Conservation (phyloP, 2,329 filamentous ascomycete genomes). For the Harringtonia lauricola region DNA sequence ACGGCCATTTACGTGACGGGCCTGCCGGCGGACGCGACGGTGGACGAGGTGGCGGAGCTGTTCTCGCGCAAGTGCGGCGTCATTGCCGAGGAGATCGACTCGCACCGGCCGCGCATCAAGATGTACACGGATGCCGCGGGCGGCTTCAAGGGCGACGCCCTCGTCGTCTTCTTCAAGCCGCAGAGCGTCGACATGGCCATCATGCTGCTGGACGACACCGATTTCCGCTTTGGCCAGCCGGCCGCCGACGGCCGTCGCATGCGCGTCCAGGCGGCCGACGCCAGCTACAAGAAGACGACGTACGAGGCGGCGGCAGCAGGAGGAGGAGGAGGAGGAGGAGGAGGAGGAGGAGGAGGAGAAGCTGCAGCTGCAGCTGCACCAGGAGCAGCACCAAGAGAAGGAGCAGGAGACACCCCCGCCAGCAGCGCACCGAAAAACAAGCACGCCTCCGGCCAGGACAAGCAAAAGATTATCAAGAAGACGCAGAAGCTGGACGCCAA, state of each 20-base stretch:
- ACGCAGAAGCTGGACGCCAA: conserved; percentile 86
- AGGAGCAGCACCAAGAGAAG: background rate
- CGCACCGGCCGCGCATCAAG: conserved; percentile 79
- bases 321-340: conserved; percentile 3
- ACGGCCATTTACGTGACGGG: conserved; percentile 89
- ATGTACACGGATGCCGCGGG: conserved; percentile 77
- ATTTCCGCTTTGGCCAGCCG: conserved; percentile 57
- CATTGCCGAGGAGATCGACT: conserved; percentile 90
- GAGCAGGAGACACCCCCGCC: conserved; percentile 5
- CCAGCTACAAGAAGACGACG: conserved; percentile 81
- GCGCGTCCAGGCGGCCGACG: conserved; percentile 73
- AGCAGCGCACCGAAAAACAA: too few relatives aligned
- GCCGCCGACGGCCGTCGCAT: conserved; percentile 45
- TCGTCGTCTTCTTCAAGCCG: conserved; percentile 90
- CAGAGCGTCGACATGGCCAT: conserved; percentile 85
- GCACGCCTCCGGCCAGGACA: conserved; percentile 61
- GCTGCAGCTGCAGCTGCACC: conserved; percentile 8
- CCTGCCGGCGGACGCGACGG: conserved; percentile 66
- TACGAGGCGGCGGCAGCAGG: conserved; percentile 37
- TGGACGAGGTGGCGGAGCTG: conserved; percentile 68
- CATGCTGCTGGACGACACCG: conserved; percentile 67
- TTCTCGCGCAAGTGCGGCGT: conserved; percentile 82
- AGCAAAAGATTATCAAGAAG: conserved; percentile 83
- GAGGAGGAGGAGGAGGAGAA: background rate
- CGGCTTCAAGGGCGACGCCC: conserved; percentile 83